phyloP scores from a whole-genome alignment of 1,139 yeast species.

The Kodamaea arcana region DNA sequence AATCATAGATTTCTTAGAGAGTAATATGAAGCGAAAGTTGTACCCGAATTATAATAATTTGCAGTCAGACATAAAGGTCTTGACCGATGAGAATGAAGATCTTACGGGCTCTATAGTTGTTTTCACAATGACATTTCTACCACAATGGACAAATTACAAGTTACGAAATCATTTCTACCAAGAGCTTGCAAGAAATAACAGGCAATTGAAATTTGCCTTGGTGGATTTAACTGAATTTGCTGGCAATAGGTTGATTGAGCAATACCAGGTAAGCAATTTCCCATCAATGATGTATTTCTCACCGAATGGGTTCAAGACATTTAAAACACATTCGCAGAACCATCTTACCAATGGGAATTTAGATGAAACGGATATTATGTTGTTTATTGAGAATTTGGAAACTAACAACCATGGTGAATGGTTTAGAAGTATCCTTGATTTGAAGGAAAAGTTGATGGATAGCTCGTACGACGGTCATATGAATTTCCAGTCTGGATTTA shows the following conservation, averaged over 20 bases:
- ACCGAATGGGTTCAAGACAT: constrained; percentile 21
- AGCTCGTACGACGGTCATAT: constrained; percentile 13
- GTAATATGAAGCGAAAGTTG: constrained; percentile 9
- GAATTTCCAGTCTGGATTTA: constrained; percentile 16
- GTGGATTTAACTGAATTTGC: constrained; percentile 22
- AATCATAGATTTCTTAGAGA: constrained; percentile 22
- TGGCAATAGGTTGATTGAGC: constrained; percentile 18
- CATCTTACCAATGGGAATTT: constrained; percentile 19
- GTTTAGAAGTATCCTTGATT: constrained; percentile 14
- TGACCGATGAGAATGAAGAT: constrained; percentile 6
- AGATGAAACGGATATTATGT: constrained; percentile 15
- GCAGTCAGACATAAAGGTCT: constrained; percentile 12
- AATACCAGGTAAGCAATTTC: constrained; percentile 27
- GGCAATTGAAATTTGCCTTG: constrained; percentile 20
- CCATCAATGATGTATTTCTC: constrained; percentile 32
- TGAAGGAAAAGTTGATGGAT: constrained; percentile 11
- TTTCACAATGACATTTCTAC: constrained; percentile 20
- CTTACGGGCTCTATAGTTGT: constrained; percentile 14
- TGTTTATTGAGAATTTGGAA: constrained; percentile 19
- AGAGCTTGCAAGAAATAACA: constrained; percentile 18
- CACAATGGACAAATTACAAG: constrained; percentile 30
- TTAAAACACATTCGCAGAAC: constrained; percentile 25
- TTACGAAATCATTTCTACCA: constrained; percentile 38
- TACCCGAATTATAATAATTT: constrained; percentile 20
- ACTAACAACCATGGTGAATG: constrained; percentile 17